phyloP scores from a whole-genome alignment of 768 basidiomycete species.

The Naganishia randhawae region DNA sequence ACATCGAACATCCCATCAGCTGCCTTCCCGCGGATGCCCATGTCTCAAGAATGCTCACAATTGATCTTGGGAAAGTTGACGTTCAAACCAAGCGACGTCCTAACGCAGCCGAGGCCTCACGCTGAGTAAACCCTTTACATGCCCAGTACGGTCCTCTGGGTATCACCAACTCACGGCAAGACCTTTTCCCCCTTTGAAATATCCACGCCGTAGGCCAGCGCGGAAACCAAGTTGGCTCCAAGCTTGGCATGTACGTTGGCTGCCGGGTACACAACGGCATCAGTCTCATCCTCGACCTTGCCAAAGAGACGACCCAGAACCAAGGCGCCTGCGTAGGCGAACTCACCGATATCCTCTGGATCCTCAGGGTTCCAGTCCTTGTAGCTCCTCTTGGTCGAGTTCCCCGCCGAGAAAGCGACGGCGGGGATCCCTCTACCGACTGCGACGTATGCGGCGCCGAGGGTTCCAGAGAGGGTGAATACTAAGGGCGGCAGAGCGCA shows the following conservation, averaged over 20 bases:
- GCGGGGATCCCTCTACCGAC: slow-evolving; percentile 21
- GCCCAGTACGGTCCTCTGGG: background rate
- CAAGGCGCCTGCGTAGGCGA: background rate
- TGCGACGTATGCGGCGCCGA: slow-evolving; percentile 25
- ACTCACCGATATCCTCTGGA: slow-evolving; percentile 17
- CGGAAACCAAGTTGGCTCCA: slow-evolving; percentile 11
- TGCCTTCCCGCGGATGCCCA: background rate
- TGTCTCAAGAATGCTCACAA: background rate
- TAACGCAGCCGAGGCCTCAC: background rate
- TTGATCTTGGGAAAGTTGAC: slow-evolving; percentile 29
- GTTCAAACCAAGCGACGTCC: slow-evolving; percentile 19
- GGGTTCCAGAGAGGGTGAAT: slow-evolving; percentile 23
- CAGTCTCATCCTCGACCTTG: too few species aligned
- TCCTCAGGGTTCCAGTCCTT: slow-evolving; percentile 23
- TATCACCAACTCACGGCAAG: slow-evolving; percentile 8
- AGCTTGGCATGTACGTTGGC: slow-evolving; percentile 25
- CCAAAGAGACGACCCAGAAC: too few species aligned
- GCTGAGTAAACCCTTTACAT: background rate
- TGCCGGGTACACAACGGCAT: background rate
- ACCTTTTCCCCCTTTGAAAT: slow-evolving; percentile 20
- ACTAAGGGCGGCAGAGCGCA: background rate
- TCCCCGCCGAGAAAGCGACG: slow-evolving; percentile 18
- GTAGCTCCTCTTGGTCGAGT: slow-evolving; percentile 25
- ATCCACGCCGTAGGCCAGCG: slow-evolving; percentile 21
- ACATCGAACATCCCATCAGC: background rate